These are phyloP conservation scores for Fraxinus latifolia DNA, from an alignment of 305 asterid species.

Conservation along the genomic window DNA sequence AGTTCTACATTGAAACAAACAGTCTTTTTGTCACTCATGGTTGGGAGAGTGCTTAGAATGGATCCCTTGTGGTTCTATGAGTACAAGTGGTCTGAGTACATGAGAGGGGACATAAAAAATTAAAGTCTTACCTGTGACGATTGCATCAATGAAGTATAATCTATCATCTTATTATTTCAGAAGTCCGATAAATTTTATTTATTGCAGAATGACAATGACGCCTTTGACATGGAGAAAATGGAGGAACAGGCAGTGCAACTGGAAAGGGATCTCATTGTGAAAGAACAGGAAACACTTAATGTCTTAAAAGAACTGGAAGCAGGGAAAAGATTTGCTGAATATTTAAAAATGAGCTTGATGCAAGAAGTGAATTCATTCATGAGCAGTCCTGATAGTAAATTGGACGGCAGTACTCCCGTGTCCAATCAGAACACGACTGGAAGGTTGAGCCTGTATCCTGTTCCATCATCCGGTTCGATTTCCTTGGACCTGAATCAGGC, in stretches of 20 bases:
- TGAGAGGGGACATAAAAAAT: neutral
- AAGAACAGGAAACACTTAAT: slow-evolving; percentile 63
- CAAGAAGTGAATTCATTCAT: slow-evolving; percentile 49
- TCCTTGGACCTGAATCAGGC: slow-evolving; percentile 59
- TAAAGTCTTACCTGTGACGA: neutral
- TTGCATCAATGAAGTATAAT: neutral
- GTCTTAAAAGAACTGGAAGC: slow-evolving; percentile 65
- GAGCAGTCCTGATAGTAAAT: slow-evolving; percentile 30
- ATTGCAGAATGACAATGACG: slow-evolving; percentile 43
- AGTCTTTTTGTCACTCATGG: neutral
- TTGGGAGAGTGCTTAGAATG: neutral
- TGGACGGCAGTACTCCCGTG: slow-evolving; percentile 10
- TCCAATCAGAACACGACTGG: slow-evolving; percentile 17
- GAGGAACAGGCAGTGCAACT: slow-evolving; percentile 63
- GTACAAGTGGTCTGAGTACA: neutral
- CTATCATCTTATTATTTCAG: neutral
- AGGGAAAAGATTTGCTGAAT: slow-evolving; percentile 58
- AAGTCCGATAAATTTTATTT: neutral
- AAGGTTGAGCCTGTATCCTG: slow-evolving; percentile 35
- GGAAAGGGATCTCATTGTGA: slow-evolving; percentile 62
- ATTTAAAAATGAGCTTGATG: slow-evolving; percentile 47
- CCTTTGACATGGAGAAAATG: slow-evolving; percentile 42
- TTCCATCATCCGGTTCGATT: slow-evolving; percentile 44
- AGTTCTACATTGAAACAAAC: neutral
- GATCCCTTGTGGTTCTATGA: neutral